These are phyloP conservation scores for Blepharisma undulans DNA, from an alignment of 169 alveolate species.

Conservation along the genomic window DNA sequence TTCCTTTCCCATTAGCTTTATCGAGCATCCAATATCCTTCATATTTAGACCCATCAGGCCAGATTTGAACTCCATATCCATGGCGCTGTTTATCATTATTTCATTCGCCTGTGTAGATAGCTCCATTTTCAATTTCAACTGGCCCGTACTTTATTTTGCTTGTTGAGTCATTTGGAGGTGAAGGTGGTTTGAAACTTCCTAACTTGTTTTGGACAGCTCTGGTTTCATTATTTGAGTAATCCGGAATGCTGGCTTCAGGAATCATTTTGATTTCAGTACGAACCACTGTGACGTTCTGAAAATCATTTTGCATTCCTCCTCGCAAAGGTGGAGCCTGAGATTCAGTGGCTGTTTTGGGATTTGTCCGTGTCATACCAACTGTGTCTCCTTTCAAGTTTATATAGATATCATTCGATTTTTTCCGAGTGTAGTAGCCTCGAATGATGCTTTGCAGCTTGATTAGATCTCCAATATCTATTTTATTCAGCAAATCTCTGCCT, in stretches of 20 bases:
- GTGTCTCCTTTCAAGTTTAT: not conserved
- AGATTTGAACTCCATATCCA: not conserved
- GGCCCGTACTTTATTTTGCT: not conserved
- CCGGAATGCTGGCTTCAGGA: not conserved
- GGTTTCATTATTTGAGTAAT: not conserved
- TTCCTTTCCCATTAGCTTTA: conserved; percentile 56
- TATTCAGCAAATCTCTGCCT: not conserved
- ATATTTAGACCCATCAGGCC: not conserved
- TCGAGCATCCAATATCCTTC: conserved; percentile 53
- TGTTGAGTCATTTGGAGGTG: not conserved
- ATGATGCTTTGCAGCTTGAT: not conserved
- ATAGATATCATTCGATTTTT: not conserved
- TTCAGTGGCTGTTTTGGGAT: not conserved
- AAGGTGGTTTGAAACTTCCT: not conserved
- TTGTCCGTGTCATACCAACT: not conserved
- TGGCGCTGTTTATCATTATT: conserved; percentile 43
- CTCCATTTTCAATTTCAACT: not conserved
- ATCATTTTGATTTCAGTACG: not conserved
- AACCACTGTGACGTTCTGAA: not conserved
- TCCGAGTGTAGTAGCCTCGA: not conserved
- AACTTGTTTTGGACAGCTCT: not conserved
- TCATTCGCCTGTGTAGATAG: conserved; percentile 37
- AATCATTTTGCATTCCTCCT: not conserved
- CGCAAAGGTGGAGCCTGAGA: not conserved
- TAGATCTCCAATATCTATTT: not conserved